Conservation (phyloP, 2,329 filamentous ascomycete species). For the Aspergillus tamarii region DNA sequence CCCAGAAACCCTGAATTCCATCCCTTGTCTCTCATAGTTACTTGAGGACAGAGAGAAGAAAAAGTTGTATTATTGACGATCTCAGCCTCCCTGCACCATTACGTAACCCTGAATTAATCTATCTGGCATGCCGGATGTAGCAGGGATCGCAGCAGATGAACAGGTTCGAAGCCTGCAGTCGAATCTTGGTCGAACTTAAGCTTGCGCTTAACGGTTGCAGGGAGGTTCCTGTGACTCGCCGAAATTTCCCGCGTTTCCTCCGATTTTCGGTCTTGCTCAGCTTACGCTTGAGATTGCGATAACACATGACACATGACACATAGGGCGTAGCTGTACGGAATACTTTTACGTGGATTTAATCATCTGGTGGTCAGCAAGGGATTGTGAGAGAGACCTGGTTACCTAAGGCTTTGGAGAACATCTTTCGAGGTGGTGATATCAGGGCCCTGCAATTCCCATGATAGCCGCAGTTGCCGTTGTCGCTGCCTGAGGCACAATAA, state of each 20-base stretch:
- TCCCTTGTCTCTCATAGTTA: not conserved
- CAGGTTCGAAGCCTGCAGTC: constrained; percentile 9
- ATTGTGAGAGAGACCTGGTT: too few relatives aligned
- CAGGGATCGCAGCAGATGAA: constrained; percentile 9
- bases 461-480: not conserved
- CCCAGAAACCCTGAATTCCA: not conserved
- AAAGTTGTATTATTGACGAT: not conserved
- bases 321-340: not conserved
- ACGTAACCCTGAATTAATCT: constrained; percentile 14
- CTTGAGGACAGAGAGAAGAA: not conserved
- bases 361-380: too few relatives aligned
- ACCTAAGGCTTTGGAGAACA: too few relatives aligned
- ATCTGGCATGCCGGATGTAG: not conserved
- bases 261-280: not conserved
- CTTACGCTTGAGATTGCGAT: not conserved
- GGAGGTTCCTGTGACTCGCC: not conserved
- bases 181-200: constrained; percentile 3
- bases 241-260: not conserved
- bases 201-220: constrained; percentile 8
- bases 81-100: constrained; percentile 17
- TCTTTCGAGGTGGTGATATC: not conserved
- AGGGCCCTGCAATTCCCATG: not conserved
- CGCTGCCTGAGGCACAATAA: not conserved
- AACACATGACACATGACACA: not conserved
- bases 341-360: not conserved